Evolutionary conservation across 1,139 yeast genomes (phyloP), one percentile per base, ranked within the genome.

Genomic region (Pichia sp.): DNA sequence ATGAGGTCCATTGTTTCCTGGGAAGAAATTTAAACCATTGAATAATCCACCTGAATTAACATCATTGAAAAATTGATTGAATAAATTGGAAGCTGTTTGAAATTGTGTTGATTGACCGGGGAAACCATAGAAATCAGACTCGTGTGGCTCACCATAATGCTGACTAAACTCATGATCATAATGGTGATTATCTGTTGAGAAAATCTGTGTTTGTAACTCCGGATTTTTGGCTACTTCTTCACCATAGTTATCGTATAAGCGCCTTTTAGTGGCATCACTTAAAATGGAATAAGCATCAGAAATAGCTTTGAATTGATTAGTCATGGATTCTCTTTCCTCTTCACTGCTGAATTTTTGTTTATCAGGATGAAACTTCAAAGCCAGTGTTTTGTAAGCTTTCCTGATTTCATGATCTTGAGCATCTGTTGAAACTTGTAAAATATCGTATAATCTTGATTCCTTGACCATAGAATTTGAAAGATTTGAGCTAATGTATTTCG

Each of bases 361-460:
- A 55, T 75, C 81, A 1, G 81, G 81, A 53, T 75, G 81, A 51
- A 70, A 71, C 47, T 62, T 63, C 39, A 75, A 63, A 14, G 81
- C 81, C 31, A 72, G 62, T 40, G 65, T 62, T 39, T 76, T 61
- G 55, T 72, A 75, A 0, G 79, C 77, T 52, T 65, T 69, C 44
- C 71, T 72, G 44, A 74, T 69, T 30, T 73, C 77, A 20, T 61
- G 48, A 28, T 60, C 55, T 6, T 68, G 52, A 15, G 79, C 78
- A 15, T 67, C 56, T 18, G 68, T 53, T 11, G 70, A 68, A 28
- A 74, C 64, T 42, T 68, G 73, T 36, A 74, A 62, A 33, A 74
- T 56, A 42, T 70, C 77, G 53, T 74, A 74, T 43, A 73, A 63
- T 43, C 59, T 61, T 22, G 58, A 52, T 31, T 58, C 61, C 38